Evolutionary conservation across 805 yeast species (phyloP).

Genomic region (Wickerhamomyces bisporus): DNA sequence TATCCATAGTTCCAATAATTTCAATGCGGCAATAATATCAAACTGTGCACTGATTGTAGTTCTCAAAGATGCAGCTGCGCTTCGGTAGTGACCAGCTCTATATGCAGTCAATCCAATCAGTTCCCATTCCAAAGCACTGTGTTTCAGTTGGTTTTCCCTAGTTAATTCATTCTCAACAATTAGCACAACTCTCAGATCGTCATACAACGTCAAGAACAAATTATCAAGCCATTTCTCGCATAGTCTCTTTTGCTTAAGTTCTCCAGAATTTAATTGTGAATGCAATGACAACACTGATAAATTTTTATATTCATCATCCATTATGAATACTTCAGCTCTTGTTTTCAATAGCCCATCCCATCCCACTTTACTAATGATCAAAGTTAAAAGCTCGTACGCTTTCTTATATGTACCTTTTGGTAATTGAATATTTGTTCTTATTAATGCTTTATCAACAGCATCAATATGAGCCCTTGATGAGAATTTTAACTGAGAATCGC

Average conservation of each 20-base stretch:
- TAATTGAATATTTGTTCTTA: slow-evolving; percentile 45
- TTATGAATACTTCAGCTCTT: slow-evolving; percentile 71
- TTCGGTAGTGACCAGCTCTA: slow-evolving; percentile 42
- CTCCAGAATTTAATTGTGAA: slow-evolving; percentile 5
- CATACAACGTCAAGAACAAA: slow-evolving; percentile 63
- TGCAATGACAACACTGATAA: slow-evolving; percentile 19
- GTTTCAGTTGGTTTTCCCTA: slow-evolving; percentile 28
- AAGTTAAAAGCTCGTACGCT: slow-evolving; percentile 68
- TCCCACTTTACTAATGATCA: slow-evolving; percentile 63
- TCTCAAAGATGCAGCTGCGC: slow-evolving; percentile 47
- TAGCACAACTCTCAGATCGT: slow-evolving; percentile 44
- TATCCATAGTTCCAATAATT: slow-evolving; percentile 39
- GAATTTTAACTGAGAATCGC: slow-evolving; percentile 20
- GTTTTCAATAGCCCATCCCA: slow-evolving; percentile 74
- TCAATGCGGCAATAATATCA: slow-evolving; percentile 52
- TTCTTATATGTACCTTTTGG: slow-evolving; percentile 48
- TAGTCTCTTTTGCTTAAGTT: slow-evolving; percentile 38
- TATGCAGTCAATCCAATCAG: slow-evolving; percentile 53
- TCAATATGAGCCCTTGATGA: slow-evolving; percentile 29
- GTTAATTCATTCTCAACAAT: slow-evolving; percentile 27
- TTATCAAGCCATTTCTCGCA: slow-evolving; percentile 82
- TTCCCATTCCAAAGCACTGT: slow-evolving; percentile 73
- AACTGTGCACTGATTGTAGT: slow-evolving; percentile 54
- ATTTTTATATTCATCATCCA: slow-evolving; percentile 64
- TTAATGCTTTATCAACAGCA: slow-evolving; percentile 41